These are phyloP conservation scores for Gnomoniopsis smithogilvyi DNA, from an alignment of 2,329 filamentous ascomycete genomes.

Conservation along the genomic window DNA sequence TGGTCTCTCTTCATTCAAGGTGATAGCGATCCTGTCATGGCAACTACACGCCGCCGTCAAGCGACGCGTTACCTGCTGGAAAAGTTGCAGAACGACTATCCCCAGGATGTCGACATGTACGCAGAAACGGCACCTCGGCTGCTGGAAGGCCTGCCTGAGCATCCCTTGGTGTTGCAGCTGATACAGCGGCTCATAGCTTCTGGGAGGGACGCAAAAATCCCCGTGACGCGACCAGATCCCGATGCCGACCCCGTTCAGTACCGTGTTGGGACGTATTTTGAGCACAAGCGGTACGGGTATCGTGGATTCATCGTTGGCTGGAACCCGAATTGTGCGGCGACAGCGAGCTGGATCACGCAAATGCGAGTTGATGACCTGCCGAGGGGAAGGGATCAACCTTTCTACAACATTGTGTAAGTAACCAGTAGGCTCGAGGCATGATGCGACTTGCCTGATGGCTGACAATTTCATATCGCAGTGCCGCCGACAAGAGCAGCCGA, in stretches of 20 bases:
- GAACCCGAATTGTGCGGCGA: conserved; percentile 37
- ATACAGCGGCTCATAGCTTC: not conserved
- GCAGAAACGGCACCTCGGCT: not conserved
- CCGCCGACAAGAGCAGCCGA: conserved; percentile 55
- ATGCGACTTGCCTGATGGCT: not conserved
- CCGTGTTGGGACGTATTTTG: conserved; percentile 57
- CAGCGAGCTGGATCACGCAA: conserved; percentile 57
- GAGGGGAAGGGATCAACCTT: conserved; percentile 58
- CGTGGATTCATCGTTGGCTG: conserved; percentile 62
- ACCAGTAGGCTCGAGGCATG: not conserved
- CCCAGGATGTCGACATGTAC: conserved; percentile 16
- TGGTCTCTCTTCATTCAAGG: conserved; percentile 18
- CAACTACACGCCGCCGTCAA: conserved; percentile 4
- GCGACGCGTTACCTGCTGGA: conserved; percentile 8
- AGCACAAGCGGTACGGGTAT: conserved; percentile 60
- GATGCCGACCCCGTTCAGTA: conserved; percentile 28
- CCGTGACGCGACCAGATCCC: not conserved
- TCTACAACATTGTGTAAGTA: conserved; percentile 58
- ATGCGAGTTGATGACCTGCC: conserved; percentile 59
- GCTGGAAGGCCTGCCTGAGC: not conserved
- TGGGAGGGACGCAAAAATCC: not conserved
- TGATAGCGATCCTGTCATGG: not conserved
- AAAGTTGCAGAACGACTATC: conserved; percentile 14
- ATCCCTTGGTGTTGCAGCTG: not conserved
- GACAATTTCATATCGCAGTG: conserved; percentile 24